Evolutionary conservation across 805 yeast species (phyloP).

Genomic region (Cyberlindnera veronae): DNA sequence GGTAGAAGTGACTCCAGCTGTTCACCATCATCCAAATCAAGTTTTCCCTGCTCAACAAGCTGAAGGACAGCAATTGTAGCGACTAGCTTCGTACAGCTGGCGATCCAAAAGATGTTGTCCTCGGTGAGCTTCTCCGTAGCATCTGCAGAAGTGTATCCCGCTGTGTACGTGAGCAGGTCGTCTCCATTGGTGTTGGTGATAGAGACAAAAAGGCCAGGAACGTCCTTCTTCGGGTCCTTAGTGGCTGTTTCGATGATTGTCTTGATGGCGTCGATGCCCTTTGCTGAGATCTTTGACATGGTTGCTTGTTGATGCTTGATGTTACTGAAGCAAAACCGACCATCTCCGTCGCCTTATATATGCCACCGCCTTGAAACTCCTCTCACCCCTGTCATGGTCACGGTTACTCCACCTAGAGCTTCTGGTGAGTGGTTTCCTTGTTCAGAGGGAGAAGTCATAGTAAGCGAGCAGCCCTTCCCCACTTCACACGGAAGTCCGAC

Average conservation of each 20-base stretch:
- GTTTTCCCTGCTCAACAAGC: slow-evolving; percentile 31
- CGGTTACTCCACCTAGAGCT: no score
- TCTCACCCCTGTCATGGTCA: no score
- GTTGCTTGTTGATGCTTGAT: no score
- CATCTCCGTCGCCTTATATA: no score
- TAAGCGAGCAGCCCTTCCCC: no score
- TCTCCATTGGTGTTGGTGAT: slow-evolving; percentile 14
- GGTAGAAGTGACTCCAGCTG: slow-evolving; percentile 31
- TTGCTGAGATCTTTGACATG: slow-evolving; percentile 6
- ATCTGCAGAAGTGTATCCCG: slow-evolving; percentile 19
- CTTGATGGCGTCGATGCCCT: slow-evolving; percentile 8
- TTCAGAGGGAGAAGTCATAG: no score
- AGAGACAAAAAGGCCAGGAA: slow-evolving; percentile 14
- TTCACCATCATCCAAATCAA: slow-evolving; percentile 29
- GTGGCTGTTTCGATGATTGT: slow-evolving; percentile 5
- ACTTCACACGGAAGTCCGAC: no score
- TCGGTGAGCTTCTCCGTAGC: slow-evolving; percentile 14
- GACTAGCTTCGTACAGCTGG: slow-evolving; percentile 32
- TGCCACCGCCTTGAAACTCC: no score
- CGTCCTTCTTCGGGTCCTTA: slow-evolving; percentile 6
- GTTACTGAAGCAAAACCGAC: no score
- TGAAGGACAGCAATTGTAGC: slow-evolving; percentile 31
- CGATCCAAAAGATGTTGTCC: slow-evolving; percentile 30
- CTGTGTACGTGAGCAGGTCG: slow-evolving; percentile 22
- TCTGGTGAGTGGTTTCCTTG: no score